Percentiles rank a stretch among this genome's conserved stretches.
Conservation (phyloP, 768 basidiomycete genomes). For the Kwoniella sp. region DNA sequence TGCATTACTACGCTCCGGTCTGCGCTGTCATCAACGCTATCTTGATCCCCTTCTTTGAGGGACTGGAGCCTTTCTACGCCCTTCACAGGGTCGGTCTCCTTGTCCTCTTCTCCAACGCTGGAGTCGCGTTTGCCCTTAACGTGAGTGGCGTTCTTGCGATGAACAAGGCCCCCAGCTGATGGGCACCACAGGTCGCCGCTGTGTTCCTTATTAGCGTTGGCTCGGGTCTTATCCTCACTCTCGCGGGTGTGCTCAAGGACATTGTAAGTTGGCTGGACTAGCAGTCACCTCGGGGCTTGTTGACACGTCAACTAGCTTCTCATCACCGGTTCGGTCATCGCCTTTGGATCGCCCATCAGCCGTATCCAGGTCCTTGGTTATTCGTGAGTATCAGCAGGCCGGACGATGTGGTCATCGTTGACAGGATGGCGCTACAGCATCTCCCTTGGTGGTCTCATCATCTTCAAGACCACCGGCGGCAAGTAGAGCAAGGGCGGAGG, state of each 20-base stretch:
- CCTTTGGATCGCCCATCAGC: conserved; percentile 76
- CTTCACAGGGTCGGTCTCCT: conserved; percentile 62
- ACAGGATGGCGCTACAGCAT: conserved; percentile 58
- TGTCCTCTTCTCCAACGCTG: conserved; percentile 76
- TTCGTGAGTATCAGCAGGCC: conserved; percentile 26
- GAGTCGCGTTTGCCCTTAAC: conserved; percentile 83
- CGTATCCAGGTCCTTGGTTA: conserved; percentile 76
- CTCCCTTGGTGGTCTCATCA: conserved; percentile 74
- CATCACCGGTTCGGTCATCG: conserved; percentile 79
- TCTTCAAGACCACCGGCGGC: conserved; percentile 66
- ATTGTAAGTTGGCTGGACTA: conserved; percentile 39
- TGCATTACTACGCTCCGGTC: conserved; percentile 63
- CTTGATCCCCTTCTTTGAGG: conserved; percentile 88
- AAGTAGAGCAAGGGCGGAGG: too few relatives aligned
- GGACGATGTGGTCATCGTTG: neutral
- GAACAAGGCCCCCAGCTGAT: neutral
- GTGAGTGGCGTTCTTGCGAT: conserved; percentile 32
- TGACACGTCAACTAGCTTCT: conserved; percentile 60
- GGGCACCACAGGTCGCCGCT: conserved; percentile 60
- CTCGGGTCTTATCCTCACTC: conserved; percentile 71
- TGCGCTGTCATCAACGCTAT: conserved; percentile 85
- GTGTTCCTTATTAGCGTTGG: conserved; percentile 90
- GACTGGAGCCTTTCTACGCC: conserved; percentile 79
- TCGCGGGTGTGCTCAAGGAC: conserved; percentile 89
- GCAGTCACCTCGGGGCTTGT: neutral